These are phyloP conservation scores for Aspergillus asperescens DNA, from an alignment of 495 filamentous ascomycete species.

Conservation along the genomic window DNA sequence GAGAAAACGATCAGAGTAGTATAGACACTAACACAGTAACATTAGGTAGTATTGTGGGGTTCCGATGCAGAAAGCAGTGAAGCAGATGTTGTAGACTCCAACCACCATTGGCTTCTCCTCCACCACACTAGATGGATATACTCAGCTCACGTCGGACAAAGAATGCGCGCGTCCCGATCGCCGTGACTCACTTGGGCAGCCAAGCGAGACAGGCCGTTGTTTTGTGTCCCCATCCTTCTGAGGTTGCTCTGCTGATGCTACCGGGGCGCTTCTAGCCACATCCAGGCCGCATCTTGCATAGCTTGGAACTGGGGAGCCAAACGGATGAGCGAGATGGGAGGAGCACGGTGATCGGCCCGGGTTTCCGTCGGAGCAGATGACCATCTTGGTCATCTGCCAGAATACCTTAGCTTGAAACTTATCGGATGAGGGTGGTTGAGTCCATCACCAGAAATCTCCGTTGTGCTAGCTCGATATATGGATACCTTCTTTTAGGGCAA, in stretches of 20 bases:
- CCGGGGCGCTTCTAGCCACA: conserved; percentile 1
- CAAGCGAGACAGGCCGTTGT: neutral
- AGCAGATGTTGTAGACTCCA: neutral
- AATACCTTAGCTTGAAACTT: neutral
- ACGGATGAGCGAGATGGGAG: neutral
- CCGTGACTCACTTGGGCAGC: conserved; percentile 7
- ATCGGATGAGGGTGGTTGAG: too few relatives aligned
- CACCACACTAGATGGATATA: neutral
- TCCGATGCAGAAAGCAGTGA: conserved; percentile 8
- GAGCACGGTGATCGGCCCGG: conserved; percentile 38
- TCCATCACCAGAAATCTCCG: too few relatives aligned
- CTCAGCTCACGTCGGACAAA: conserved; percentile 6
- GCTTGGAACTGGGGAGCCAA: neutral
- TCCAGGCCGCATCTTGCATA: conserved; percentile 15
- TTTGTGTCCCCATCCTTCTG: neutral
- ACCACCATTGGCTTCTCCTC: neutral
- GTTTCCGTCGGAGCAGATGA: conserved; percentile 30
- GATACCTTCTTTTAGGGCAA: too few relatives aligned
- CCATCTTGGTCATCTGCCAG: conserved; percentile 32
- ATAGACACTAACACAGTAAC: neutral
- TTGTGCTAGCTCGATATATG: too few relatives aligned
- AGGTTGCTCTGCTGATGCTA: neutral
- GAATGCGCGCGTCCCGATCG: conserved; percentile 9
- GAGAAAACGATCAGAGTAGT: neutral
- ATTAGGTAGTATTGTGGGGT: neutral